phyloP scores from a whole-genome alignment of 169 alveolate genomes.

The Miamiensis avidus region DNA sequence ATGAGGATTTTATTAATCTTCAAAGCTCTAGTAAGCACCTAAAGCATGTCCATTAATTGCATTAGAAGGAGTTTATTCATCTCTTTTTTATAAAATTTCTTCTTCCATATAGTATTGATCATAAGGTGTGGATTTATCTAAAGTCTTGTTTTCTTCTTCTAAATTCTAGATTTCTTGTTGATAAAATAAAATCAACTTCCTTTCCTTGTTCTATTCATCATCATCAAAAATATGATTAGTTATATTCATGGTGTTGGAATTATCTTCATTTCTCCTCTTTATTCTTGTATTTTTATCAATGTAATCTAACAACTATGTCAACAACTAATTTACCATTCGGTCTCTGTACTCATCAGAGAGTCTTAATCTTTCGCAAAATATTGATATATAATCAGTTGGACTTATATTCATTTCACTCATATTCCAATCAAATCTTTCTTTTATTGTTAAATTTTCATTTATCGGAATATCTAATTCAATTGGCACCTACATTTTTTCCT shows the following conservation, averaged over 20 bases:
- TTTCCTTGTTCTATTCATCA: constrained; percentile 1
- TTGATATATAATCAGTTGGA: not conserved
- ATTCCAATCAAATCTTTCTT: constrained; percentile 22
- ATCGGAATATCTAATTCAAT: constrained; percentile 24
- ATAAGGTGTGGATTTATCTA: not conserved
- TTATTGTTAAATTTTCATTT: not conserved
- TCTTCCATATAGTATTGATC: not conserved
- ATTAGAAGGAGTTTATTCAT: constrained; percentile 4
- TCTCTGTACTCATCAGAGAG: constrained; percentile 5
- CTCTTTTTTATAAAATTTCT: constrained; percentile 3
- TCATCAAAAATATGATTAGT: not conserved
- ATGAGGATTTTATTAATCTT: not conserved
- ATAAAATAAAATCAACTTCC: constrained; percentile 10
- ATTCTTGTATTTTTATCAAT: constrained; percentile 3
- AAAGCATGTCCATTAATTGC: not conserved
- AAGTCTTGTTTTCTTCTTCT: too few relatives aligned
- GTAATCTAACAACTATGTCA: not conserved
- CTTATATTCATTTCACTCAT: constrained; percentile 16
- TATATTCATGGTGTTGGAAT: not conserved
- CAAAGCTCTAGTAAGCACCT: not conserved
- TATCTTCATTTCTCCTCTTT: not conserved
- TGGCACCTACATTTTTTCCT: constrained; percentile 10
- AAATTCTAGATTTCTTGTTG: not conserved
- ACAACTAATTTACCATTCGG: not conserved
- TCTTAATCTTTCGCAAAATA: constrained; percentile 12